A percentile compares a stretch with the other conserved stretches of the same genome.
phyloP scores from a whole-genome alignment of 2,329 filamentous ascomycete genomes.

The Fusarium nanum region DNA sequence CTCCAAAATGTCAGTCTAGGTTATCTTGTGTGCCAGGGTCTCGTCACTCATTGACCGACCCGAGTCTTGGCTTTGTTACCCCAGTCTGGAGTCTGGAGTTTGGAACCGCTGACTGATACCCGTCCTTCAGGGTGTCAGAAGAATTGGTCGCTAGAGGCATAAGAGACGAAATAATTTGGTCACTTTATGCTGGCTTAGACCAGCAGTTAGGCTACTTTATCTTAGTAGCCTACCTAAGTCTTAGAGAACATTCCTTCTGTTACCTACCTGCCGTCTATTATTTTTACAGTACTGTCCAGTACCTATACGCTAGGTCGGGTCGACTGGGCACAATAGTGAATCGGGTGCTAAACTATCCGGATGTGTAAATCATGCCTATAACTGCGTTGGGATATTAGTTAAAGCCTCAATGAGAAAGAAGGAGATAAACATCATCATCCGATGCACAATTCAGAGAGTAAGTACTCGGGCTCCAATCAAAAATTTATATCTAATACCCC shows the following conservation, averaged over 20 bases:
- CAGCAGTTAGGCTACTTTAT: no score
- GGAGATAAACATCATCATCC: neutral
- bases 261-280: slow-evolving; percentile 1
- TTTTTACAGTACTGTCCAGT: neutral
- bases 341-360: neutral
- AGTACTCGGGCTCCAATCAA: neutral
- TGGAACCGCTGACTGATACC: slow-evolving; percentile 14
- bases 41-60: slow-evolving; percentile 3
- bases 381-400: neutral
- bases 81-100: slow-evolving; percentile 21
- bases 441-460: neutral
- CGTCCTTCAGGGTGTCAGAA: neutral
- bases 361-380: neutral
- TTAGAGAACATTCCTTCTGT: no score
- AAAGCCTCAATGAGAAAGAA: neutral
- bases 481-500: neutral
- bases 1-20: slow-evolving; percentile 3
- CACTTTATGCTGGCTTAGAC: no score
- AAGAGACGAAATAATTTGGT: no score
- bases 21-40: slow-evolving; percentile 9
- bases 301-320: neutral
- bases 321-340: neutral
- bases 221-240: no score
- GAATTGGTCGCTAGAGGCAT: no score
- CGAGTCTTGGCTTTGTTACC: slow-evolving; percentile 29